Evolutionary conservation across 805 yeast genomes (phyloP).

Genomic region (Ogataea parapolymorpha): DNA sequence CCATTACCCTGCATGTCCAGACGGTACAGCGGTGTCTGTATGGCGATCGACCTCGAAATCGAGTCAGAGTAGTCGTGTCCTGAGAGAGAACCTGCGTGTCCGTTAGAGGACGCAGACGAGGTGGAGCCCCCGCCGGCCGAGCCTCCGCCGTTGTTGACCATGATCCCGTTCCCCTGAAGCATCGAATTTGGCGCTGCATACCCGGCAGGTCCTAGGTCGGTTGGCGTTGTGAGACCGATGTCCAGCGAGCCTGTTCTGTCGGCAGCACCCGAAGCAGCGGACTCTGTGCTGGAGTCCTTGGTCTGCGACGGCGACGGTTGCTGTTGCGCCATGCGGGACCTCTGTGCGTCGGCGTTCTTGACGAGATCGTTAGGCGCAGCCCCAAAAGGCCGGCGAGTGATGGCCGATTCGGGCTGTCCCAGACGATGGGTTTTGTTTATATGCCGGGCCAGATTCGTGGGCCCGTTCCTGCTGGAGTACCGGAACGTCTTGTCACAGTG

Average conservation of each 20-base stretch:
- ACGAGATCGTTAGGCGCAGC: slow-evolving; percentile 1
- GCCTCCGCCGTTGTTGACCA: slow-evolving; percentile 11
- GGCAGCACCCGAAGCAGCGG: slow-evolving; percentile 10
- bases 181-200: slow-evolving; percentile 10
- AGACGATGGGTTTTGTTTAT: slow-evolving; percentile 28
- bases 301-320: slow-evolving; percentile 8
- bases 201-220: slow-evolving; percentile 11
- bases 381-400: slow-evolving; percentile 29
- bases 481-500: slow-evolving; percentile 29
- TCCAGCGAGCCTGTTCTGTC: slow-evolving; percentile 12
- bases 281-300: slow-evolving; percentile 10
- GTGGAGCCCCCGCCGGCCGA: slow-evolving; percentile 6
- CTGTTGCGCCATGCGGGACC: slow-evolving; percentile 3
- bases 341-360: neutral
- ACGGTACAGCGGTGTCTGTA: slow-evolving; percentile 24
- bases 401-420: slow-evolving; percentile 25
- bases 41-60: slow-evolving; percentile 20
- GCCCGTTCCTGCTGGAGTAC: slow-evolving; percentile 35
- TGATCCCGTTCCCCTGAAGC: slow-evolving; percentile 15
- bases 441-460: slow-evolving; percentile 34
- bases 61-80: slow-evolving; percentile 22
- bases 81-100: slow-evolving; percentile 12
- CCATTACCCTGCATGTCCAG: slow-evolving; percentile 17
- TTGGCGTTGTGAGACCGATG: slow-evolving; percentile 10
- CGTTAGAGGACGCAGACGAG: slow-evolving; percentile 15